Evolutionary conservation across 176 grass and related monocot species (phyloP).

Genomic region (Bothriochloa decipiens): DNA sequence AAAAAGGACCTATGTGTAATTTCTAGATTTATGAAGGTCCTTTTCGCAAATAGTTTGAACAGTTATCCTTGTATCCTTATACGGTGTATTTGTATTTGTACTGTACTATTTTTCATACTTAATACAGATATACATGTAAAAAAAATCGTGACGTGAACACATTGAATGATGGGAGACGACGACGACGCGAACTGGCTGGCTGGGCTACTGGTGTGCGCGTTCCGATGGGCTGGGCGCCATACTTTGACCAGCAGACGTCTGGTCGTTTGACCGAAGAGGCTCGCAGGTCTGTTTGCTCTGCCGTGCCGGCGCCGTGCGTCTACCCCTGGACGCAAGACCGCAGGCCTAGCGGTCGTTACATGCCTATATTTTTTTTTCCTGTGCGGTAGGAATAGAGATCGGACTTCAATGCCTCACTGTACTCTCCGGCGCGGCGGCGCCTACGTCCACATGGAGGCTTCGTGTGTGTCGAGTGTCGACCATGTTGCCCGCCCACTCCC

Average conservation of each 20-base stretch:
- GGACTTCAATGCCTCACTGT: neutral
- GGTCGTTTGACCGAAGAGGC: neutral
- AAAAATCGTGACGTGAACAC: constrained; percentile 17
- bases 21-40: too few species aligned
- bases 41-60: too few species aligned
- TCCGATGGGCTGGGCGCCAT: neutral
- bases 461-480: neutral
- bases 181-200: neutral
- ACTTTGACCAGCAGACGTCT: neutral
- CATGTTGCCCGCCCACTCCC: neutral
- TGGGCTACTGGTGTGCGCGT: too few species aligned
- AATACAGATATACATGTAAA: too few species aligned
- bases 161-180: neutral
- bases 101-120: too few species aligned
- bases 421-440: neutral
- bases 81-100: too few species aligned
- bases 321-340: too few species aligned
- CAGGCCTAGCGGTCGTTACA: neutral
- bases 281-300: neutral
- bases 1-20: too few species aligned
- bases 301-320: neutral
- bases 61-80: too few species aligned
- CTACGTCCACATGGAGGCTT: neutral
- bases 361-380: too few species aligned
- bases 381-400: too few species aligned